Conservation (phyloP, 352 stramenopile species). For the Phytophthora tubulina region DNA sequence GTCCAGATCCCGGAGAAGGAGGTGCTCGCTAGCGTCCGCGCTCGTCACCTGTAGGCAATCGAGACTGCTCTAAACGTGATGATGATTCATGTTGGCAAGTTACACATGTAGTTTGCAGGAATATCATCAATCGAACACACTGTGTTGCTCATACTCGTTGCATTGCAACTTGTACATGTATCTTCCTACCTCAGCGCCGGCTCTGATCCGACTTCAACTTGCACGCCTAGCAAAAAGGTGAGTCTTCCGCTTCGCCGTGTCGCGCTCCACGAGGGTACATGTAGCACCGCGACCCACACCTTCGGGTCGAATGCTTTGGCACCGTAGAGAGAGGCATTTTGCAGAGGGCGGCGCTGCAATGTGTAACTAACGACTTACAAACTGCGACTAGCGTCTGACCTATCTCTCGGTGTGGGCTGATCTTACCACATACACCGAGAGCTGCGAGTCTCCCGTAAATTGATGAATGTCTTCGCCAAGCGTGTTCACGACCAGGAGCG, state of each 20-base stretch:
- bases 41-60: slow-evolving; percentile 27
- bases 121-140: no score
- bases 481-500: neutral
- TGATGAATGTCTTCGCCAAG: neutral
- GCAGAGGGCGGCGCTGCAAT: slow-evolving; percentile 9
- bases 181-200: neutral
- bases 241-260: slow-evolving; percentile 1
- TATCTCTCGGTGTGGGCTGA: slow-evolving; percentile 15
- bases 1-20: slow-evolving; percentile 40
- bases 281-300: neutral
- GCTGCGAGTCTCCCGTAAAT: neutral
- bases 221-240: slow-evolving; percentile 11
- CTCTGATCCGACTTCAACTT: slow-evolving; percentile 20
- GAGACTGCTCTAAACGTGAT: neutral
- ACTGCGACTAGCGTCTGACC: slow-evolving; percentile 7
- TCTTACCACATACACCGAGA: slow-evolving; percentile 10
- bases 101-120: no score
- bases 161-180: no score
- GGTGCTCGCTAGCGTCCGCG: slow-evolving; percentile 20
- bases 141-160: no score
- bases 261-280: neutral
- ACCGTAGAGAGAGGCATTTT: slow-evolving; percentile 3
- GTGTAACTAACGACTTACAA: slow-evolving; percentile 5
- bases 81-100: no score
- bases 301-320: neutral